Percentiles rank a stretch among this genome's conserved stretches.
phyloP scores from a whole-genome alignment of 2,329 filamentous ascomycete genomes.

The Trichophyton simii region DNA sequence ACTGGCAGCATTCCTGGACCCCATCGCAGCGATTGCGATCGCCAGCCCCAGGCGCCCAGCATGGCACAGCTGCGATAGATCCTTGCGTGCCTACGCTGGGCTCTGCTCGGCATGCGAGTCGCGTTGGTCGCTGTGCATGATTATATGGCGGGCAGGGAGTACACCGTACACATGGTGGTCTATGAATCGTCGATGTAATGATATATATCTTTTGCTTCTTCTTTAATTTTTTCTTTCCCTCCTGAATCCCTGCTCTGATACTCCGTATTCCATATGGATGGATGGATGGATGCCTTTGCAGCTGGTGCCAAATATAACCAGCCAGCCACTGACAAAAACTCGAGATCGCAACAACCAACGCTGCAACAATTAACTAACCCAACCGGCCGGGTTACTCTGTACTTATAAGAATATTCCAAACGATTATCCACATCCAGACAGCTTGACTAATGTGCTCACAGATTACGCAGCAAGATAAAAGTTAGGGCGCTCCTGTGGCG shows the following conservation, averaged over 20 bases:
- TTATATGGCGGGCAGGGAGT: background rate
- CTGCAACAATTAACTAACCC: too few species aligned
- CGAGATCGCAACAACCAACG: too few species aligned
- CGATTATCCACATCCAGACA: background rate
- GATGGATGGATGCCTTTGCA: too few species aligned
- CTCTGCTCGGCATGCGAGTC: background rate
- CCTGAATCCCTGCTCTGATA: too few species aligned
- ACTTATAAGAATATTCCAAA: too few species aligned
- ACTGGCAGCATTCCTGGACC: background rate
- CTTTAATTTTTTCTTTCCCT: too few species aligned
- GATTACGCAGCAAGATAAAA: background rate
- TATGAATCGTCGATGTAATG: background rate
- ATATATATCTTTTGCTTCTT: too few species aligned
- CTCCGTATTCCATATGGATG: too few species aligned
- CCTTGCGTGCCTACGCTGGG: background rate
- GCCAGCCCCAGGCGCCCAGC: background rate
- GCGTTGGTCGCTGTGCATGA: background rate
- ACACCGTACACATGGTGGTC: background rate
- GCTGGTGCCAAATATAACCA: too few species aligned
- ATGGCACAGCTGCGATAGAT: background rate
- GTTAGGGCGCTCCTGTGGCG: background rate
- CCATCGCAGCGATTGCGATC: background rate
- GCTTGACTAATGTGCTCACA: background rate
- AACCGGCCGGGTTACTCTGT: too few species aligned
- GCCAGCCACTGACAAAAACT: too few species aligned